Percentiles rank a stretch among this genome's conserved stretches.
Conservation (phyloP, 2,329 filamentous ascomycete genomes). For the Aschersonia sp. region DNA sequence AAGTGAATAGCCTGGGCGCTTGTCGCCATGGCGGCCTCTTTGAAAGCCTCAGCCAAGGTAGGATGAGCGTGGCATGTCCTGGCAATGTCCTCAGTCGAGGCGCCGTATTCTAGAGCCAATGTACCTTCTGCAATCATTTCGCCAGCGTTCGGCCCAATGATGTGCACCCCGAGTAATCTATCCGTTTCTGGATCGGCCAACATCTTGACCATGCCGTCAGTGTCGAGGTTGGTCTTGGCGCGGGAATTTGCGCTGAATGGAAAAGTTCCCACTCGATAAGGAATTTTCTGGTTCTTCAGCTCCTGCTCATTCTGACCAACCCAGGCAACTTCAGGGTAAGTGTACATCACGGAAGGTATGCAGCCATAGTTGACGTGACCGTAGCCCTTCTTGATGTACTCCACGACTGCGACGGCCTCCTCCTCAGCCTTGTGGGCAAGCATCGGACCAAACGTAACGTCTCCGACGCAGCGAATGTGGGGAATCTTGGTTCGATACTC, state of each 20-base stretch:
- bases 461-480: conserved; percentile 93
- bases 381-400: conserved; percentile 96
- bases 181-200: conserved; percentile 93
- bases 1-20: conserved; percentile 94
- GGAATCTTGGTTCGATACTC: conserved; percentile 97
- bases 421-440: conserved; percentile 99
- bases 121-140: conserved; percentile 99
- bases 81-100: conserved; percentile 85
- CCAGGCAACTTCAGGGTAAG: conserved; percentile 95
- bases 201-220: conserved; percentile 94
- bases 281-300: conserved; percentile 74
- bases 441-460: conserved; percentile 96
- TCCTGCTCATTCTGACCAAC: conserved; percentile 96
- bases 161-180: conserved; percentile 87
- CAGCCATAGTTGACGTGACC: conserved; percentile 98
- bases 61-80: conserved; percentile 95
- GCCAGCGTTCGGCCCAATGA: conserved; percentile 87
- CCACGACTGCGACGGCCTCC: conserved; percentile 84
- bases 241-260: conserved; percentile 97
- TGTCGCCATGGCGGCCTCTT: conserved; percentile 98
- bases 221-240: conserved; percentile 96
- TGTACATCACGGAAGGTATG: conserved; percentile 99
- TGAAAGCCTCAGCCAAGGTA: conserved; percentile 92
- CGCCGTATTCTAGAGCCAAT: conserved; percentile 89
- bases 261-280: conserved; percentile 89